Evolutionary conservation across 2,329 filamentous ascomycete species (phyloP).

Genomic region (Cladophialophora bantiana): DNA sequence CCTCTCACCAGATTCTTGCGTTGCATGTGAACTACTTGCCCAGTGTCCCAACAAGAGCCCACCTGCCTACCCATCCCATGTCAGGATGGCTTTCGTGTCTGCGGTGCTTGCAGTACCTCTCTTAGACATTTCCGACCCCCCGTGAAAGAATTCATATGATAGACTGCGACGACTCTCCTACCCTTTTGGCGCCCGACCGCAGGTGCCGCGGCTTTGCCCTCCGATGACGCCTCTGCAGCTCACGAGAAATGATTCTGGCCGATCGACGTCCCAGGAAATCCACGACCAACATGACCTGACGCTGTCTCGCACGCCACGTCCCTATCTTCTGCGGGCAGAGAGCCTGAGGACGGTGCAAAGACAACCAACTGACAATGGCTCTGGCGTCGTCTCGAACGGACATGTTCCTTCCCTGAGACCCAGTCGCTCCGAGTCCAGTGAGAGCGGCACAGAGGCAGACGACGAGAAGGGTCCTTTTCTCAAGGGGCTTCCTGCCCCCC

Average conservation of each 20-base stretch:
- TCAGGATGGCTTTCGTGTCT: constrained; percentile 20
- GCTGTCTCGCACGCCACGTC: constrained; percentile 41
- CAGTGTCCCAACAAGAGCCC: constrained; percentile 18
- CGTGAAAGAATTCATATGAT: constrained; percentile 11
- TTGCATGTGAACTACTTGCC: constrained; percentile 23
- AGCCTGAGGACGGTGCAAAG: constrained; percentile 20
- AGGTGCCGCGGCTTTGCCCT: background rate
- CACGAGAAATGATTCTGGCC: constrained; percentile 18
- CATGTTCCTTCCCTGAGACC: constrained; percentile 22
- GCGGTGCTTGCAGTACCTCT: constrained; percentile 4
- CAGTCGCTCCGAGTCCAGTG: constrained; percentile 66
- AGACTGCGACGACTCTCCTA: constrained; percentile 5
- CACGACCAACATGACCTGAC: constrained; percentile 28
- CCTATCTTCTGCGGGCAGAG: constrained; percentile 41
- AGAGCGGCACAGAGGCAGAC: constrained; percentile 93
- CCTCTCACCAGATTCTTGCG: constrained; percentile 13
- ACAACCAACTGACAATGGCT: constrained; percentile 17
- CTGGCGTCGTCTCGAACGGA: constrained; percentile 13
- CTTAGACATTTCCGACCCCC: constrained; percentile 7
- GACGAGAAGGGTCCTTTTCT: constrained; percentile 81
- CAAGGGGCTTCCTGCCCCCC: constrained; percentile 82
- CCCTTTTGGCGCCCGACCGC: background rate
- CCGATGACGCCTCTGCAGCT: constrained; percentile 34
- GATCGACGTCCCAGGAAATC: constrained; percentile 29
- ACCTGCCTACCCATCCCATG: constrained; percentile 11